Conservation (phyloP, 768 basidiomycete species). For the Hydnomerulius pinastri region DNA sequence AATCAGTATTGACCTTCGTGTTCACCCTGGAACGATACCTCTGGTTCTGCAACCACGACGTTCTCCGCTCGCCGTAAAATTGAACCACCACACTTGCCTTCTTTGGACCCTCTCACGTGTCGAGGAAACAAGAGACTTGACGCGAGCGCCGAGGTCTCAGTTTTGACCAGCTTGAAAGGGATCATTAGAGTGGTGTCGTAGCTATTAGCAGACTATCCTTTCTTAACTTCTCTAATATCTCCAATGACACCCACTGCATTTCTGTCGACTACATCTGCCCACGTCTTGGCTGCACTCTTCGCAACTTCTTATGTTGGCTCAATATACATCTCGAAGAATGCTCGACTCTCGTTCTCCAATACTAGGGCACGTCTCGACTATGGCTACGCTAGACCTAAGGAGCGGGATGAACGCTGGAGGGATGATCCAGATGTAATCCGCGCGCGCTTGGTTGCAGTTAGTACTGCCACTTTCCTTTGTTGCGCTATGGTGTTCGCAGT, state of each 20-base stretch:
- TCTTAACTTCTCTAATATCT: constrained; percentile 4
- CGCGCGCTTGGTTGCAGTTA: constrained; percentile 73
- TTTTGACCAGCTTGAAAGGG: constrained; percentile 9
- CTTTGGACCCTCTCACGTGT: background rate
- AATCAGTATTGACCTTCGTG: background rate
- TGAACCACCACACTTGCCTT: constrained; percentile 3
- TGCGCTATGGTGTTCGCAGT: constrained; percentile 52
- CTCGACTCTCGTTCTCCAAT: constrained; percentile 54
- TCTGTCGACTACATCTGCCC: constrained; percentile 42
- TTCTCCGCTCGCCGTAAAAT: too few species aligned
- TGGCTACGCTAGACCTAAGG: constrained; percentile 32
- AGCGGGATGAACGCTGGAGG: constrained; percentile 57
- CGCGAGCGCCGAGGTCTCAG: background rate
- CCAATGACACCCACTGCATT: constrained; percentile 24
- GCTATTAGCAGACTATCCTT: constrained; percentile 1
- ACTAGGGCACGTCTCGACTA: constrained; percentile 25
- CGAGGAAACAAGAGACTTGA: constrained; percentile 13
- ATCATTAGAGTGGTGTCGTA: constrained; percentile 9
- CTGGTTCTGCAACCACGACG: background rate
- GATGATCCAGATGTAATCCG: constrained; percentile 86
- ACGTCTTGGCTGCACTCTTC: constrained; percentile 59
- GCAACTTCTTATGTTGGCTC: constrained; percentile 77
- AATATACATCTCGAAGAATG: constrained; percentile 71
- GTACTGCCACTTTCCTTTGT: constrained; percentile 59
- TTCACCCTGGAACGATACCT: background rate